Base-by-base conservation (phyloP, 2,329 filamentous ascomycete species). In the Lecanicillium sp. region DNA sequence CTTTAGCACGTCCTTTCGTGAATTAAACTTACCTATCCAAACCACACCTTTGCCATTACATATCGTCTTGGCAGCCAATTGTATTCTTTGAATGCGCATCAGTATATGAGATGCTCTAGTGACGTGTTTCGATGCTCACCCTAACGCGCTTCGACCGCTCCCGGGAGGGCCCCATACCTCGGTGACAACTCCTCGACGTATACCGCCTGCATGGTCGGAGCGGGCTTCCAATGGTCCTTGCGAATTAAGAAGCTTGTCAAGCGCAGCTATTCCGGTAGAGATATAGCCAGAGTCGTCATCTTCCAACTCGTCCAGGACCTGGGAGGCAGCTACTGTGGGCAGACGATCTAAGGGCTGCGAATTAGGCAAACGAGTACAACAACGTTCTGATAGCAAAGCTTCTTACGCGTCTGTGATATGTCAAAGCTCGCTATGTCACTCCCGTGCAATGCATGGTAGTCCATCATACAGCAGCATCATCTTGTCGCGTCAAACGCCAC, bases 161-260 rank as follows among this genome's bases (percentile, higher is more conserved):
- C 88, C 89, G 8, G 86, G 83, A 9, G 89, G 87, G 1, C 90
- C 90, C 74, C 85, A 94, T 35, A 95, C 65, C 59, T 96, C 90
- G 4, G 84, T 85, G 30, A 95, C 71, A 56, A 87, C 84, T 12
- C 88, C 86, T 41, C 80, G 76, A 43, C 73, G 73, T 34, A 94
- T 67, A 4, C 87, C 88, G 14, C 73, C 70, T 38, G 44, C 47
- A 9, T 36, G 39, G 20, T 33, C 3, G 11, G 46, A 43, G 37
- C 44, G 39, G 8, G 43, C 42, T 28, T 48, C 45, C 30, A 29
- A 11, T 3, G 42, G 25, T n/a, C 36, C 39, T 4, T 41, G 32
- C 11, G 46, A 37, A 5, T 45, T 43, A 41, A 81, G 58, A 3
- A 59, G 55, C 32, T 52, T 51, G 51, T 84, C 78, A 8, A 84